phyloP scores from a whole-genome alignment of 2,329 filamentous ascomycete species.

The Ascochyta fabae region DNA sequence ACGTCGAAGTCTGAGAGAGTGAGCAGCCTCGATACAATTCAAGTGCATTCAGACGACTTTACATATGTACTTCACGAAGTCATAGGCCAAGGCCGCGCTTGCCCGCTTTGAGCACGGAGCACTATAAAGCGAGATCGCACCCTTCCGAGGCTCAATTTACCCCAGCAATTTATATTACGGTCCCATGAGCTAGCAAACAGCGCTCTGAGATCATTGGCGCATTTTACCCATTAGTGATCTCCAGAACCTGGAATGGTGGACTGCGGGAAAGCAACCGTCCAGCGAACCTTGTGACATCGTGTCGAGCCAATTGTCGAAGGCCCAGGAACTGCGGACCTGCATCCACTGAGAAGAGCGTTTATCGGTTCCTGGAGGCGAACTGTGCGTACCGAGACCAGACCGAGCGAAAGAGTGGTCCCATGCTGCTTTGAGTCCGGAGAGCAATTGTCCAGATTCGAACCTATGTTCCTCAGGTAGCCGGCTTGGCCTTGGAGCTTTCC shows the following conservation, averaged over 20 bases:
- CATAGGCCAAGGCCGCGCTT: conserved; percentile 12
- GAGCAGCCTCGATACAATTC: conserved; percentile 4
- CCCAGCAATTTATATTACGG: conserved; percentile 16
- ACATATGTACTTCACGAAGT: conserved; percentile 14
- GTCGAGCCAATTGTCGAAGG: neutral
- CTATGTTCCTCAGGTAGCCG: neutral
- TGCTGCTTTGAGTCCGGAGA: conserved; percentile 13
- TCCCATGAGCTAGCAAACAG: neutral
- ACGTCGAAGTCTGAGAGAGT: neutral
- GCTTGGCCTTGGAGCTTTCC: neutral
- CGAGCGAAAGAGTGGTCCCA: neutral
- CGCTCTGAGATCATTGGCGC: conserved; percentile 5
- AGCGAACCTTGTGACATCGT: conserved; percentile 3
- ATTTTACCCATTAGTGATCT: neutral
- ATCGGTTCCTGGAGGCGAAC: conserved; percentile 9
- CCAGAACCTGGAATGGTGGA: neutral
- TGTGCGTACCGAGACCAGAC: neutral
- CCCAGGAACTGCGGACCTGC: conserved; percentile 9
- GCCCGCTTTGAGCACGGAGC: conserved; percentile 12
- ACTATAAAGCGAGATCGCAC: conserved; percentile 6
- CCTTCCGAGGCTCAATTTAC: conserved; percentile 10
- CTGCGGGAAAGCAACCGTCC: neutral
- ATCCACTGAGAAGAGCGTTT: conserved; percentile 6
- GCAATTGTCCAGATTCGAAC: neutral
- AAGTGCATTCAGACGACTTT: neutral